A percentile compares a stretch with the other conserved stretches of the same genome.
Conservation (phyloP, 768 basidiomycete species). For the Hypsizygus marmoreus region DNA sequence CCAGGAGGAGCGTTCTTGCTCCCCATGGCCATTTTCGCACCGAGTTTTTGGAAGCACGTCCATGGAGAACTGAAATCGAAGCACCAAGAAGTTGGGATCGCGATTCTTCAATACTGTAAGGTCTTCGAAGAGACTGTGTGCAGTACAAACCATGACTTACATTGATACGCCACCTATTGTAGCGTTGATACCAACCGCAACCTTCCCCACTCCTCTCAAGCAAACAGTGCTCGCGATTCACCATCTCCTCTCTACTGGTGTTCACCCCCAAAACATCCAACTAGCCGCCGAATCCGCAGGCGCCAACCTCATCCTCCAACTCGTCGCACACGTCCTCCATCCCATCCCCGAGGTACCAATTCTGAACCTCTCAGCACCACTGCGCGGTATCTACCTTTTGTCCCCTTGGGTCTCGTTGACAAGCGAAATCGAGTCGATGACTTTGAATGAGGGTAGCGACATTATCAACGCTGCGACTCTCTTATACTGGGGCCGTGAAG, state of each 20-base stretch:
- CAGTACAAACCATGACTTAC: no score
- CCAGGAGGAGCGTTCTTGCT: constrained; percentile 31
- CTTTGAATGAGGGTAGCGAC: constrained; percentile 20
- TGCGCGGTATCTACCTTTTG: constrained; percentile 29
- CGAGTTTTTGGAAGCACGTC: constrained; percentile 26
- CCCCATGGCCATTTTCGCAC: constrained; percentile 19
- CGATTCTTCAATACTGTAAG: constrained; percentile 25
- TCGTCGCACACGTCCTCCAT: constrained; percentile 32
- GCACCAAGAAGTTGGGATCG: constrained; percentile 19
- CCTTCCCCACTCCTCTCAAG: constrained; percentile 29
- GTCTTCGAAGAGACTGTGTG: background rate
- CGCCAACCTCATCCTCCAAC: constrained; percentile 28
- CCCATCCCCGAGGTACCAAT: constrained; percentile 21
- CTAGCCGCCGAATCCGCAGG: constrained; percentile 37
- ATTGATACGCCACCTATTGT: background rate
- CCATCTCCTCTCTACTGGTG: constrained; percentile 28
- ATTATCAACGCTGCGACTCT: constrained; percentile 13
- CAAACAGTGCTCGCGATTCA: constrained; percentile 27
- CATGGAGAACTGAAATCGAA: constrained; percentile 11
- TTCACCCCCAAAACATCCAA: constrained; percentile 27
- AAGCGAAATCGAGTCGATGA: constrained; percentile 13
- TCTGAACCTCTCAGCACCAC: constrained; percentile 16
- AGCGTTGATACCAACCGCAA: constrained; percentile 26
- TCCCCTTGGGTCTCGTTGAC: constrained; percentile 32
- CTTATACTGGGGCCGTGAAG: constrained; percentile 14